Evolutionary conservation across 257 asterid species (phyloP), one percentile per base, ranked within the genome.

Genomic region (Plantago major): DNA sequence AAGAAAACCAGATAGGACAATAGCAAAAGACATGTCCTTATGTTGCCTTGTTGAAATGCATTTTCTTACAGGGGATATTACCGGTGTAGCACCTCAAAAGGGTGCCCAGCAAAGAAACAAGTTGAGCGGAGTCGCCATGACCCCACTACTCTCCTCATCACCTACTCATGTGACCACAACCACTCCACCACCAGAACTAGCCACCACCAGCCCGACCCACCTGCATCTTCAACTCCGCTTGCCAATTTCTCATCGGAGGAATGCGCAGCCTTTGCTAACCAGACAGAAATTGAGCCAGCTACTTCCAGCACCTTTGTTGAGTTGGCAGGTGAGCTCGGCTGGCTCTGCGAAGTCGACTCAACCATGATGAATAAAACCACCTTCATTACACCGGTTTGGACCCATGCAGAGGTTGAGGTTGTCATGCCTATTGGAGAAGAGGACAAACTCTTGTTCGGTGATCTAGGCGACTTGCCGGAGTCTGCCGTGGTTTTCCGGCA

Each of bases 381-480:
- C 8, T 64, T 81, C 4, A 83, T 80, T 73, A 88, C 79, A 0
- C 81, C 92, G 55, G 10, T 78, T 0, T 81, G 95, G 85, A 60
- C 60, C 0, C 82, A 76, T 8, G 70, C 71, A 0, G 90, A 85
- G 18, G 71, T 71, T 56, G 78, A 83, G 10, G 44, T 65, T 46
- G 79, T 77, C 77, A 59, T 73, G 74, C 83, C 87, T 0, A 79
- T 88, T 2, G 73, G 84, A 11, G 96, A 88, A 11, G 96, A 88
- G 81, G 95, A 88, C 19, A 75, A 88, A 71, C 71, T 78, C 12
- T 50, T 88, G 62, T 88, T 76, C 10, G 95, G 96, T 9, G 96
- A 88, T 51, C 88, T 88, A 0, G 95, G 92, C 1, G 96, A 88
- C 75, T 59, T 88, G 74, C 95, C 96, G 50, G 96, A 88, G 49